Evolutionary conservation across 169 alveolate species (phyloP).

Genomic region (Plasmodium malariae): DNA sequence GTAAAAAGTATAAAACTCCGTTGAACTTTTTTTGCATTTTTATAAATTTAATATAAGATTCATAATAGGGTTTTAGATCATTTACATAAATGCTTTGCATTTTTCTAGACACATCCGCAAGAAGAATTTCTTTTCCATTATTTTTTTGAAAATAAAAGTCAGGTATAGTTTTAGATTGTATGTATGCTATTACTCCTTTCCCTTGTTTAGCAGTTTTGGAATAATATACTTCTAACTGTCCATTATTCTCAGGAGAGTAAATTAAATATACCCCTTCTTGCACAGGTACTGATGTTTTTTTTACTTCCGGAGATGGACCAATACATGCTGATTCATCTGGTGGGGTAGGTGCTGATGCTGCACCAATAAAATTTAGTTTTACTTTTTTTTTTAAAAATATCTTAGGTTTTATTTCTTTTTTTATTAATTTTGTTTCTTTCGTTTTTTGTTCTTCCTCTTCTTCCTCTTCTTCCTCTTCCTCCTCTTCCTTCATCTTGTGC

Average conservation of each 20-base stretch:
- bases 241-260: conserved; percentile 43
- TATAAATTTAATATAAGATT: conserved; percentile 79
- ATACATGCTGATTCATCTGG: conserved; percentile 26
- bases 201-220: conserved; percentile 38
- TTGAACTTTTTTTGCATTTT: conserved; percentile 73
- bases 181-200: conserved; percentile 67
- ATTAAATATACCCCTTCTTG: conserved; percentile 52
- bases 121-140: conserved; percentile 71
- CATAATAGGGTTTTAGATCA: conserved; percentile 83
- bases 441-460: conserved; percentile 11
- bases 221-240: conserved; percentile 69
- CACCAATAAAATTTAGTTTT: conserved; percentile 54
- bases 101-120: conserved; percentile 72
- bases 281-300: conserved; percentile 23
- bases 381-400: conserved; percentile 36
- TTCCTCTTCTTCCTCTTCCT: background rate
- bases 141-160: conserved; percentile 79
- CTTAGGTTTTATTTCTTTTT: conserved; percentile 30
- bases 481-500: background rate
- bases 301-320: conserved; percentile 55
- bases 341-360: conserved; percentile 74
- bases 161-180: conserved; percentile 74
- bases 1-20: conserved; percentile 81
- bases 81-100: conserved; percentile 82
- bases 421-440: conserved; percentile 6